Base-by-base conservation (phyloP, 2,329 filamentous ascomycete species). In the Balansia obtecta region DNA sequence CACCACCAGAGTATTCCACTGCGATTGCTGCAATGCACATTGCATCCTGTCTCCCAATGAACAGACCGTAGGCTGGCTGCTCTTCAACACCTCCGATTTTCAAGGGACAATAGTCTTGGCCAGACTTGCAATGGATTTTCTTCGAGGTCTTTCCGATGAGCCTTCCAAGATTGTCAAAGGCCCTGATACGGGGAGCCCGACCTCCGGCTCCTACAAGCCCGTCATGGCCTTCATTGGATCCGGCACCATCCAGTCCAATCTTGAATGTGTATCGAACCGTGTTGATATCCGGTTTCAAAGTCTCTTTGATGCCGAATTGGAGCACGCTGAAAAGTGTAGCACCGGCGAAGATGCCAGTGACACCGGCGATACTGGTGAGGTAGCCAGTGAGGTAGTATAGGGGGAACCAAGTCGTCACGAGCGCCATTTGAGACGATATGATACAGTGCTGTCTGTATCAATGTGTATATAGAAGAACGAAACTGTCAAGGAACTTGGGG, bases 21-120 rank as follows among this genome's bases (percentile, higher is more conserved):
- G 12, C 27, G 10, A 41, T 22, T 8, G 42, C 42, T 20, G 48
- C 48, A 40, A 50, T 3, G 37, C 48, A 50, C 3, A 42, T 2
- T 3, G 48, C 6, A 18, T 37, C 12, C 13, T 0, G 0, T 18
- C 27, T 33, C 11, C 42, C 48, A 3, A 9, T 11, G 6, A 50
- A 9, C 3, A 50, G 27, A 7, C 22, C 43, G 20, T 46, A 50
- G 1, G 48, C 5, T 2, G 48, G 48, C 27, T 50, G 48, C 33
- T 46, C 4, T 37, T 40, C 32, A 2, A 50, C 16, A 6, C 16
- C 15, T 8, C 9, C 1, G 27, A 50, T 27, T 10, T 13, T 18
- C 9, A 2, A 3, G 4, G 15, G 9, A 22, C 48, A 50, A 2
- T 32, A 27, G 11, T 50, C 48, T 11, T 5, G 3, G 1, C 48